Percentiles rank a stretch among this genome's conserved stretches.
phyloP scores from a whole-genome alignment of 2,329 filamentous ascomycete genomes.

The Aureobasidium lini region DNA sequence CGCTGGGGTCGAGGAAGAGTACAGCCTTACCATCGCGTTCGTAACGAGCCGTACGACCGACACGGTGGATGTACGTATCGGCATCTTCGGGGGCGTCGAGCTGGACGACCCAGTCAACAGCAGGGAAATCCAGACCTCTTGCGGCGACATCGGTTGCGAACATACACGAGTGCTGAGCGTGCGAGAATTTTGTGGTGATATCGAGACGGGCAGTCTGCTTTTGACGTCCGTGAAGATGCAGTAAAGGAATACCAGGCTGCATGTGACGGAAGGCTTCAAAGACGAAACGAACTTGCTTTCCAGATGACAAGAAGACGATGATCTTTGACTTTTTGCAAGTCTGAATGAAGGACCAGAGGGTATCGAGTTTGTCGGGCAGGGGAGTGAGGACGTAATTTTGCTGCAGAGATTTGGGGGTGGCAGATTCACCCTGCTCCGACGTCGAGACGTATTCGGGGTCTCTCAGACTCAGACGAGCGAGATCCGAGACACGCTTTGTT shows the following conservation, averaged over 20 bases:
- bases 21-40: constrained; percentile 82
- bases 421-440: constrained; percentile 70
- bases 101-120: constrained; percentile 98
- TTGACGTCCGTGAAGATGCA: constrained; percentile 89
- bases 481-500: constrained; percentile 85
- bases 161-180: constrained; percentile 74
- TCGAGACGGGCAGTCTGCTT: constrained; percentile 85
- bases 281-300: constrained; percentile 92
- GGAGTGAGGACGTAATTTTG: constrained; percentile 88
- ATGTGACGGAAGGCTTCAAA: constrained; percentile 90
- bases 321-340: constrained; percentile 90
- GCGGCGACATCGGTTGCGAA: constrained; percentile 96
- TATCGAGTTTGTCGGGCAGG: constrained; percentile 82
- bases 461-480: constrained; percentile 77
- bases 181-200: constrained; percentile 75
- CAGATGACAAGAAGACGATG: constrained; percentile 88
- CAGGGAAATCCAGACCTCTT: constrained; percentile 87
- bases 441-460: constrained; percentile 95
- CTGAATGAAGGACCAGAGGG: constrained; percentile 85
- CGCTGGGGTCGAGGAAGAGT: constrained; percentile 83
- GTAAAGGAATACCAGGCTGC: constrained; percentile 84
- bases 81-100: constrained; percentile 94
- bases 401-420: constrained; percentile 76
- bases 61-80: constrained; percentile 95
- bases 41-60: constrained; percentile 90